A percentile compares a stretch with the other conserved stretches of the same genome.
phyloP scores from a whole-genome alignment of 306 rosid species.

The Sophora flavescens region DNA sequence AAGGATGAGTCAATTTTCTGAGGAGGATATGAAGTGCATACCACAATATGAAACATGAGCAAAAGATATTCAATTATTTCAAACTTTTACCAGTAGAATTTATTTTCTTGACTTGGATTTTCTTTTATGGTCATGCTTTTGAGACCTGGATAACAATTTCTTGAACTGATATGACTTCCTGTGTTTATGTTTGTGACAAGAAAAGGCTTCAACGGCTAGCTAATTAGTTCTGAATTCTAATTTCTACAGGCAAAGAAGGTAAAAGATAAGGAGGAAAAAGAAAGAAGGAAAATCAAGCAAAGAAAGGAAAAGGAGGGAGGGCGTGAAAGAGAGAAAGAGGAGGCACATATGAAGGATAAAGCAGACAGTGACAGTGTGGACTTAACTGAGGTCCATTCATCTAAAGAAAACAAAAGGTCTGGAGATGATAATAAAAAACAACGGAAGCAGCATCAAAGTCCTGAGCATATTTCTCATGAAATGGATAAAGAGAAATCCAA shows the following conservation, averaged over 20 bases:
- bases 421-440: constrained; percentile 67
- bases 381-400: constrained; percentile 57
- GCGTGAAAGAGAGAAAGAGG: constrained; percentile 74
- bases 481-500: constrained; percentile 69
- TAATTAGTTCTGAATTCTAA: constrained; percentile 33
- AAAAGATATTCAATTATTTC: neutral
- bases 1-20: neutral
- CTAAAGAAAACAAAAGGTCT: constrained; percentile 67
- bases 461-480: constrained; percentile 64
- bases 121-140: neutral
- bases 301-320: constrained; percentile 78
- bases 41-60: neutral
- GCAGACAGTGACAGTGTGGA: constrained; percentile 66
- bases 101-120: neutral
- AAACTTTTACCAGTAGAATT: neutral
- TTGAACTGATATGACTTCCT: constrained; percentile 9
- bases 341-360: constrained; percentile 65
- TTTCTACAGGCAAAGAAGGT: constrained; percentile 77
- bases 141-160: neutral
- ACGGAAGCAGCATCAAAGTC: constrained; percentile 69
- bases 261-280: constrained; percentile 85
- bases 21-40: neutral
- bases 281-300: constrained; percentile 71
- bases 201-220: constrained; percentile 12
- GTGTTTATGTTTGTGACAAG: neutral